A percentile compares a stretch with the other conserved stretches of the same genome.
Evolutionary conservation across 169 alveolate genomes (phyloP).

Genomic region (Fabrea salina): DNA sequence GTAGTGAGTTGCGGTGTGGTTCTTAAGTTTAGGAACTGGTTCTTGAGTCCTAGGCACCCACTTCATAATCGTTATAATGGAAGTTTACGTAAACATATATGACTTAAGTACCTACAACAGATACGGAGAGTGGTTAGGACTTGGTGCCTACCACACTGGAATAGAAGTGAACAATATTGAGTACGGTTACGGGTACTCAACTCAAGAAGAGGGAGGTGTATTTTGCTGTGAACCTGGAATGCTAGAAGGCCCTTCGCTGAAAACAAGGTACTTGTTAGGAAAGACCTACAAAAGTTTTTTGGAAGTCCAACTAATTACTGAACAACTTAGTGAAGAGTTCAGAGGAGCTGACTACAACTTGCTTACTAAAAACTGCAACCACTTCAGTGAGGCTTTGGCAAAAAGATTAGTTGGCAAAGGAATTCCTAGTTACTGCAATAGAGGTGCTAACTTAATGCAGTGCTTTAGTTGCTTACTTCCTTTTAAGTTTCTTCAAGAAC

Average conservation of each 20-base stretch:
- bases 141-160: slow-evolving; percentile 43
- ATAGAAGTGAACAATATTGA: slow-evolving; percentile 19
- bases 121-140: slow-evolving; percentile 12
- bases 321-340: background rate
- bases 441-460: background rate
- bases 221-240: background rate
- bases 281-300: background rate
- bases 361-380: slow-evolving; percentile 1
- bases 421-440: background rate
- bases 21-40: slow-evolving; percentile 63
- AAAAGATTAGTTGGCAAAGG: background rate
- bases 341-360: background rate
- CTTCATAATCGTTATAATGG: slow-evolving; percentile 21
- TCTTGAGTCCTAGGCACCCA: slow-evolving; percentile 54
- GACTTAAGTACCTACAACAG: slow-evolving; percentile 26
- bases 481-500: too few species aligned
- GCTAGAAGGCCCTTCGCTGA: background rate
- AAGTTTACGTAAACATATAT: slow-evolving; percentile 37
- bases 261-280: background rate
- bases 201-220: background rate
- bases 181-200: background rate
- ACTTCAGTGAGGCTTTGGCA: background rate
- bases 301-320: background rate
- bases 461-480: slow-evolving; percentile 25
- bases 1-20: slow-evolving; percentile 65